Percentiles rank a stretch among this genome's conserved stretches.
These are phyloP conservation scores for Parathielavia hyrcaniae DNA, from an alignment of 495 filamentous ascomycete genomes.

Conservation along the genomic window DNA sequence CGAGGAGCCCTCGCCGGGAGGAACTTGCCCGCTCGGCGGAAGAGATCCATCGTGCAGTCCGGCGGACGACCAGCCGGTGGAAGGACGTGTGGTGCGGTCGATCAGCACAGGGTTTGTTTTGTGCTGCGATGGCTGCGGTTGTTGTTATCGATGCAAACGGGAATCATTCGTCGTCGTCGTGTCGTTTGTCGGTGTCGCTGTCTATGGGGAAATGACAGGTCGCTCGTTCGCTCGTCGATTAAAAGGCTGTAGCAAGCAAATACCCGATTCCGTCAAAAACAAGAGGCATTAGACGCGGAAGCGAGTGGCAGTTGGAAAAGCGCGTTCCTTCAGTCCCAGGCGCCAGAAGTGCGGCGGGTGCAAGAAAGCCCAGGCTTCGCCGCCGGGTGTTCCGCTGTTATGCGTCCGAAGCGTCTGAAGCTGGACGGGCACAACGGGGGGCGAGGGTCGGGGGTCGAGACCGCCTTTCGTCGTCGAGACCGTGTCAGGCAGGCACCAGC, in stretches of 20 bases:
- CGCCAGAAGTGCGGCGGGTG: too few species aligned
- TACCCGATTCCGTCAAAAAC: not conserved
- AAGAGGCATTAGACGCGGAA: not conserved
- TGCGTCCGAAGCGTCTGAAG: not conserved
- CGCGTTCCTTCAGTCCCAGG: not conserved
- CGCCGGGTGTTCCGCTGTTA: not conserved
- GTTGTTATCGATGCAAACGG: not conserved
- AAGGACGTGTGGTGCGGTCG: not conserved
- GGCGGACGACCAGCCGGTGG: slow-evolving; percentile 15
- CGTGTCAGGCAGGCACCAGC: not conserved
- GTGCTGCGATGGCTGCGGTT: not conserved
- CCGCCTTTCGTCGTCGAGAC: not conserved
- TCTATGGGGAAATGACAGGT: slow-evolving; percentile 3
- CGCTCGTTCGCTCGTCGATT: slow-evolving; percentile 7
- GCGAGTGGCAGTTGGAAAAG: slow-evolving; percentile 6
- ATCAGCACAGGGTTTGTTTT: slow-evolving; percentile 1
- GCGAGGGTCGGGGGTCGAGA: slow-evolving; percentile 1
- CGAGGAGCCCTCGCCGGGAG: slow-evolving; percentile 37
- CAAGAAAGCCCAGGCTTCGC: not conserved
- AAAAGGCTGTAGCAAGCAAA: not conserved
- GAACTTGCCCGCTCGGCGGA: slow-evolving; percentile 48
- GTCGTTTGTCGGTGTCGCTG: slow-evolving; percentile 5
- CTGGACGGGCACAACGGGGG: not conserved
- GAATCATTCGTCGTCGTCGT: slow-evolving; percentile 10
- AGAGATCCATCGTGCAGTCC: slow-evolving; percentile 48